Conservation (phyloP, 2,329 filamentous ascomycete species). For the Monilinia aucupariae region DNA sequence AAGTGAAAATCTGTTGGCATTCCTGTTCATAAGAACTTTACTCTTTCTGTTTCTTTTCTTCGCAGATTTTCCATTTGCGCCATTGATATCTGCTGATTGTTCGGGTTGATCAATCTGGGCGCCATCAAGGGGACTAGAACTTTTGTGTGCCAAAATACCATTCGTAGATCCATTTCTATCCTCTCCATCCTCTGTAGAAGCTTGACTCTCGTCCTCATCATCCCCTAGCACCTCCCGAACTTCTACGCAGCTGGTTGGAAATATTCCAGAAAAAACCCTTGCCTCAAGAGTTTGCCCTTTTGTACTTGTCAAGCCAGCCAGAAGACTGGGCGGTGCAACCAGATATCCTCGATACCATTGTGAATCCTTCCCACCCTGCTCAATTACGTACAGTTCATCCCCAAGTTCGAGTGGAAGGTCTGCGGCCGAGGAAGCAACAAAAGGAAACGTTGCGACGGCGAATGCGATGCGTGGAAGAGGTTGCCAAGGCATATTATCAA, state of each 20-base stretch:
- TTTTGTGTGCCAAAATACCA: conserved; percentile 15
- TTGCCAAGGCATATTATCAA: conserved; percentile 77
- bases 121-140: neutral
- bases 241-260: conserved; percentile 90
- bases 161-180: conserved; percentile 19
- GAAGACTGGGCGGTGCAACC: conserved; percentile 84
- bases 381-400: conserved; percentile 98
- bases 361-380: conserved; percentile 79
- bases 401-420: conserved; percentile 96
- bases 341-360: conserved; percentile 95
- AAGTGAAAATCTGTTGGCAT: conserved; percentile 38
- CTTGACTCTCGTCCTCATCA: conserved; percentile 46
- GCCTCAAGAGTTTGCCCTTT: conserved; percentile 93
- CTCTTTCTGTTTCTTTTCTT: conserved; percentile 25
- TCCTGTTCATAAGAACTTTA: conserved; percentile 25
- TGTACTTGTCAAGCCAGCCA: conserved; percentile 83
- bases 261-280: conserved; percentile 97
- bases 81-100: conserved; percentile 2
- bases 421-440: conserved; percentile 76
- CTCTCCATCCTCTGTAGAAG: conserved; percentile 13
- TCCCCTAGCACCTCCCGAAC: conserved; percentile 88
- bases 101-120: neutral
- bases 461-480: conserved; percentile 96
- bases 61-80: conserved; percentile 6
- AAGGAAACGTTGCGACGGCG: conserved; percentile 92